phyloP scores from a whole-genome alignment of 2,329 filamentous ascomycete genomes.

The Microascus cirrosus region DNA sequence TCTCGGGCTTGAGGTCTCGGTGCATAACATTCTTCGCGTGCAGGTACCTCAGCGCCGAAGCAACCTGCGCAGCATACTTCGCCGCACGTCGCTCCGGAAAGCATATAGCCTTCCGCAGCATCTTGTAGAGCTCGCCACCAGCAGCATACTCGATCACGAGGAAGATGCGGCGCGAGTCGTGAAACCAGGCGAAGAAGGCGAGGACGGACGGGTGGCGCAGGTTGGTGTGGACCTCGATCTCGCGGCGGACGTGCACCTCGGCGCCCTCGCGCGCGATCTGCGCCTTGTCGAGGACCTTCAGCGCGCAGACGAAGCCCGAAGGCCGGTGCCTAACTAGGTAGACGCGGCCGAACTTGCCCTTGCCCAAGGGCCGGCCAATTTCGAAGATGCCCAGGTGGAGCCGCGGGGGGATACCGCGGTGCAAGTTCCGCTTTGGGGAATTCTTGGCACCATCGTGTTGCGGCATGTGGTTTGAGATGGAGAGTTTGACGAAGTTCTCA shows the following conservation, averaged over 20 bases:
- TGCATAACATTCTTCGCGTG: constrained; percentile 90
- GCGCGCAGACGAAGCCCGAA: constrained; percentile 70
- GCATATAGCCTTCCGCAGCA: constrained; percentile 62
- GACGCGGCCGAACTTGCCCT: constrained; percentile 80
- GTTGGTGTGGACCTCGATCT: constrained; percentile 84
- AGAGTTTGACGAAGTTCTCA: no score
- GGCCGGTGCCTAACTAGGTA: constrained; percentile 72
- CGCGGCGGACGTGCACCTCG: constrained; percentile 75
- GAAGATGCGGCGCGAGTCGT: constrained; percentile 79
- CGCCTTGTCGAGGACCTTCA: constrained; percentile 77
- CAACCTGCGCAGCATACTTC: constrained; percentile 82
- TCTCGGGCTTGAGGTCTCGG: constrained; percentile 65
- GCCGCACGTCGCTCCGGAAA: constrained; percentile 81
- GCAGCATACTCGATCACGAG: constrained; percentile 78
- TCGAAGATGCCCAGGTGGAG: constrained; percentile 81
- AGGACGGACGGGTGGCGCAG: constrained; percentile 77
- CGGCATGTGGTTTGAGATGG: not conserved
- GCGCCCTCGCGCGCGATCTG: constrained; percentile 66
- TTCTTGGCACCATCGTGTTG: not conserved
- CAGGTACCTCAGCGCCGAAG: constrained; percentile 69
- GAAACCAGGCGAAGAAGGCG: constrained; percentile 75
- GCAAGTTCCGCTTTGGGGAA: not conserved
- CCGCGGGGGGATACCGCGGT: constrained; percentile 15
- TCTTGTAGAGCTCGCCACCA: constrained; percentile 80
- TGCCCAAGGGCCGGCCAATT: constrained; percentile 74